Conservation (phyloP, 2,329 filamentous ascomycete species). For the Colletotrichum orchidophilum region DNA sequence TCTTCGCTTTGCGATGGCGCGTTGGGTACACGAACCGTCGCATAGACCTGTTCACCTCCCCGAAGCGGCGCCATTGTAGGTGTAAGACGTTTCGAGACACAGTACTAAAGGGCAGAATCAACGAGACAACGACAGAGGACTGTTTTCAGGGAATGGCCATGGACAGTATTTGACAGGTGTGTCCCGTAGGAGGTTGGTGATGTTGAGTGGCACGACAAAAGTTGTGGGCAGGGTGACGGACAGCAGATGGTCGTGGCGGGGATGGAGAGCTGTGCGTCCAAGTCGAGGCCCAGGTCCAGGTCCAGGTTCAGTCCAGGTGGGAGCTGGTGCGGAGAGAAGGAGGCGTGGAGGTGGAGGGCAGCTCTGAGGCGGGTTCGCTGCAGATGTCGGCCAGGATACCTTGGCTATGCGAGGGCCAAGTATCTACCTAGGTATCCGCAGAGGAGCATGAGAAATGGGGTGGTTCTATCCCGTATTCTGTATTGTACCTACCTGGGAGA, state of each 20-base stretch:
- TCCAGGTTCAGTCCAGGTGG: slow-evolving; percentile 10
- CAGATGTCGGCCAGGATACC: slow-evolving; percentile 12
- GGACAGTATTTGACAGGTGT: slow-evolving; percentile 8
- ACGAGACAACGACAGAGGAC: slow-evolving; percentile 23
- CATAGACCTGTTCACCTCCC: slow-evolving; percentile 62
- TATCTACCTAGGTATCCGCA: background rate
- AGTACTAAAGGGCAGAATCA: slow-evolving; percentile 6
- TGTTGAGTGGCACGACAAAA: slow-evolving; percentile 20
- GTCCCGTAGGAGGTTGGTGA: background rate
- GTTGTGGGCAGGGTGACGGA: slow-evolving; percentile 12
- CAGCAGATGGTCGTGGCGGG: slow-evolving; percentile 21
- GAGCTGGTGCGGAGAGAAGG: slow-evolving; percentile 21
- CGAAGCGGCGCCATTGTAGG: slow-evolving; percentile 47
- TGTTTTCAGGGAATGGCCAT: slow-evolving; percentile 29
- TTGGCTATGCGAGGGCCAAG: slow-evolving; percentile 1
- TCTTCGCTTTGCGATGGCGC: background rate
- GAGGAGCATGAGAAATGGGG: background rate
- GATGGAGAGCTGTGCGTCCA: slow-evolving; percentile 22
- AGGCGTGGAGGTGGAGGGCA: slow-evolving; percentile 19
- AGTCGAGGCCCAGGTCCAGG: slow-evolving; percentile 2
- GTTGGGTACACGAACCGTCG: slow-evolving; percentile 57
- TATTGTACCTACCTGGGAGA: background rate
- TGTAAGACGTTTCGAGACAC: slow-evolving; percentile 33
- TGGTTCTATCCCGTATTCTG: background rate
- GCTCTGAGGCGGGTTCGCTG: slow-evolving; percentile 7